A percentile compares a stretch with the other conserved stretches of the same genome.
phyloP scores from a whole-genome alignment of 345 rosid species.

The Gynandropsis gynandra region DNA sequence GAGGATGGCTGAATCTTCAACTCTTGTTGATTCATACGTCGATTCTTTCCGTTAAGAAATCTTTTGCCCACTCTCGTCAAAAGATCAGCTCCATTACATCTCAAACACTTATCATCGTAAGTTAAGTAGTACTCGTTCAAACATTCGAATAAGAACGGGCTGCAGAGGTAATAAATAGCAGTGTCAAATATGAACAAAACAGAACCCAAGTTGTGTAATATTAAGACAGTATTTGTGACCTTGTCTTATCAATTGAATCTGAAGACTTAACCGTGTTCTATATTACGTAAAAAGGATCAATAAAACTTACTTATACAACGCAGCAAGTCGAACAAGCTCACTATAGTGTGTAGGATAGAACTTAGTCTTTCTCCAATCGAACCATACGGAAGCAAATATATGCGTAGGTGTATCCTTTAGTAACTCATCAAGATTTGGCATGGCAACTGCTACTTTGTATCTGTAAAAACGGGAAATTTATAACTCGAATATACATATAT shows the following conservation, averaged over 20 bases:
- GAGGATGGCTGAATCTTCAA: slow-evolving; percentile 47
- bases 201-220: slow-evolving; percentile 2
- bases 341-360: slow-evolving; percentile 80
- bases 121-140: slow-evolving; percentile 68
- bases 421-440: slow-evolving; percentile 93
- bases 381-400: slow-evolving; percentile 80
- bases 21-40: slow-evolving; percentile 29
- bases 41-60: slow-evolving; percentile 30
- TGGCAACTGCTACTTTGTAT: slow-evolving; percentile 74
- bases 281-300: background rate
- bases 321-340: slow-evolving; percentile 83
- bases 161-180: slow-evolving; percentile 26
- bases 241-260: slow-evolving; percentile 51
- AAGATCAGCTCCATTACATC: slow-evolving; percentile 97
- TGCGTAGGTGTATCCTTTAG: slow-evolving; percentile 58
- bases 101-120: slow-evolving; percentile 64
- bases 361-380: slow-evolving; percentile 69
- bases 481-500: background rate
- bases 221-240: slow-evolving; percentile 30
- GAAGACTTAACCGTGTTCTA: too few relatives aligned
- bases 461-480: slow-evolving; percentile 27
- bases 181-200: background rate
- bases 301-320: slow-evolving; percentile 61
- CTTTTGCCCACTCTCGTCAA: slow-evolving; percentile 67
- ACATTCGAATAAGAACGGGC: slow-evolving; percentile 72